phyloP scores from a whole-genome alignment of 164 flowering plant genomes.

The Protea cynaroides region DNA sequence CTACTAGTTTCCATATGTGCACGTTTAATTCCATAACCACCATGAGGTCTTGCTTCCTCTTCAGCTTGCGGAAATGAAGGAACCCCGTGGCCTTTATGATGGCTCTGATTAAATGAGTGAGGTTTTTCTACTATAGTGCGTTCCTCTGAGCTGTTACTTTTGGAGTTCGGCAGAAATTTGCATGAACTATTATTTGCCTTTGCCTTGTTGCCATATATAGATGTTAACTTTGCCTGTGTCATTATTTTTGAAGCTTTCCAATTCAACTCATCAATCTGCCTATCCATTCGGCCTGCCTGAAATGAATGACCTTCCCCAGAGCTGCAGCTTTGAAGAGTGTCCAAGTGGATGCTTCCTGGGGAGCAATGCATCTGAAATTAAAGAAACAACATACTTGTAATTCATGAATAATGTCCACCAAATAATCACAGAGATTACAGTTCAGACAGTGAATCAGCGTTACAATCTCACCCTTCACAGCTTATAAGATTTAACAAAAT shows the following conservation, averaged over 20 bases:
- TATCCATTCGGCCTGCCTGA: conserved; percentile 33
- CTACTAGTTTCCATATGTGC: conserved; percentile 39
- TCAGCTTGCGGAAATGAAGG: conserved; percentile 28
- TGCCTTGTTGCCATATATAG: conserved; percentile 41
- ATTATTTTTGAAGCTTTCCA: conserved; percentile 39
- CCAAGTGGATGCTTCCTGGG: conserved; percentile 1
- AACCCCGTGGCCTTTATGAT: conserved; percentile 19
- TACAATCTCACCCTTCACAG: background rate
- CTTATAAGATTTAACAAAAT: background rate
- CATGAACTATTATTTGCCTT: conserved; percentile 22
- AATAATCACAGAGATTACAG: background rate
- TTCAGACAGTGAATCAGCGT: too few relatives aligned
- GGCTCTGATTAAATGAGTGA: conserved; percentile 19
- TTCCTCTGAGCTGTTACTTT: conserved; percentile 40
- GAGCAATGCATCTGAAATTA: conserved; percentile 15
- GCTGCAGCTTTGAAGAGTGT: conserved; percentile 8
- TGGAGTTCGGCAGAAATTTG: conserved; percentile 21
- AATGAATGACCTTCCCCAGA: conserved; percentile 7
- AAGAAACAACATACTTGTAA: background rate
- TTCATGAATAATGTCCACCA: background rate
- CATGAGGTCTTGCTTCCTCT: conserved; percentile 47
- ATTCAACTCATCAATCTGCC: conserved; percentile 26
- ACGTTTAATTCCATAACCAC: conserved; percentile 44
- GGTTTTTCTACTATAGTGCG: conserved; percentile 32
- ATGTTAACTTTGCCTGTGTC: conserved; percentile 52